phyloP scores from a whole-genome alignment of 768 basidiomycete genomes.

The Tricholomella constricta region DNA sequence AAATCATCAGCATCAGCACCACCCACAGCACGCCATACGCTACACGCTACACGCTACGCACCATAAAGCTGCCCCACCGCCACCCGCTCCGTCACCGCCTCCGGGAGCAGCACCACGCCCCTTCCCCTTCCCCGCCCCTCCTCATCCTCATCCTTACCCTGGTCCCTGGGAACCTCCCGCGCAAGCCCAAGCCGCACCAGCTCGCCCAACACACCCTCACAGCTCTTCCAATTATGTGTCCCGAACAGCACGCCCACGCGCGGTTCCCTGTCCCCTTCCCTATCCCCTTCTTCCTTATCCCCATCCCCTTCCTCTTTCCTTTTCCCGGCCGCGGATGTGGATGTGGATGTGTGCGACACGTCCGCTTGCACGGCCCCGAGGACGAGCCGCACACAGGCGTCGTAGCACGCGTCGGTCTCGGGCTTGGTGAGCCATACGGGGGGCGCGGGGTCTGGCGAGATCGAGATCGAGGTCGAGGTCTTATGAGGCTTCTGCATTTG shows the following conservation, averaged over 20 bases:
- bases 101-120: slow-evolving; percentile 43
- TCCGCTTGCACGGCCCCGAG: slow-evolving; percentile 58
- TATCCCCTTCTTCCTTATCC: too few relatives aligned
- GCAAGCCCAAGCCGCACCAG: slow-evolving; percentile 62
- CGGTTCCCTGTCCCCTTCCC: too few relatives aligned
- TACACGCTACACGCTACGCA: slow-evolving; percentile 32
- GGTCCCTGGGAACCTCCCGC: too few relatives aligned
- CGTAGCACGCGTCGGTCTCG: slow-evolving; percentile 76
- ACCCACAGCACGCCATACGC: background rate
- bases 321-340: too few relatives aligned
- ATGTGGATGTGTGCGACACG: slow-evolving; percentile 24
- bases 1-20: background rate
- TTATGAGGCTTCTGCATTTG: too few relatives aligned
- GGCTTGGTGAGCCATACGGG: slow-evolving; percentile 72
- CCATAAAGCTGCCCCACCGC: slow-evolving; percentile 85
- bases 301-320: too few relatives aligned
- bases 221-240: slow-evolving; percentile 82
- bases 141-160: too few relatives aligned
- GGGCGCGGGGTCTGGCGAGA: slow-evolving; percentile 57
- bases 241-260: slow-evolving; percentile 64
- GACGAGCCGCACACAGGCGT: slow-evolving; percentile 60
- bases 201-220: slow-evolving; percentile 58
- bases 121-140: too few relatives aligned
- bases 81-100: slow-evolving; percentile 64
- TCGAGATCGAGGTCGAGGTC: slow-evolving; percentile 44